phyloP scores from a whole-genome alignment of 2,329 filamentous ascomycete genomes.

The Rosellinia necatrix region DNA sequence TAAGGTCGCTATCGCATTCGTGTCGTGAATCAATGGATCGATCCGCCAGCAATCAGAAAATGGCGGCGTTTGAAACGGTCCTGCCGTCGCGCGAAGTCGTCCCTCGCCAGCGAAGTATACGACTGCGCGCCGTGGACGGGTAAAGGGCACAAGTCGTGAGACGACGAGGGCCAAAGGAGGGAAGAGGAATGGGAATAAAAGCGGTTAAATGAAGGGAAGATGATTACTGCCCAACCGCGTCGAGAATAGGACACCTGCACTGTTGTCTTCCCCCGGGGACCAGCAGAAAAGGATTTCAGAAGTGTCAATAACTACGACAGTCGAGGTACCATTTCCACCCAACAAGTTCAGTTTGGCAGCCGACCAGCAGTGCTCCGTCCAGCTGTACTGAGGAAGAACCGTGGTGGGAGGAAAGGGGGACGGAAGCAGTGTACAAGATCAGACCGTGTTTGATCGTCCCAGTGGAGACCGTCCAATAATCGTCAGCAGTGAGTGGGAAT shows the following conservation, averaged over 20 bases:
- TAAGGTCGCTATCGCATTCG: slow-evolving; percentile 28
- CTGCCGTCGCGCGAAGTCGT: slow-evolving; percentile 52
- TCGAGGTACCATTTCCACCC: slow-evolving; percentile 28
- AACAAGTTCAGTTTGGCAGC: slow-evolving; percentile 17
- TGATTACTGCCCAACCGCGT: slow-evolving; percentile 26
- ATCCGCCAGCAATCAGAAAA: slow-evolving; percentile 7
- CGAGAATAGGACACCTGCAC: slow-evolving; percentile 20
- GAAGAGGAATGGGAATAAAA: slow-evolving; percentile 22
- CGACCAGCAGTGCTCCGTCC: slow-evolving; percentile 1
- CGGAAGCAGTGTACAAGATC: slow-evolving; percentile 17
- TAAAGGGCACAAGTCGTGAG: slow-evolving; percentile 29
- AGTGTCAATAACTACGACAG: slow-evolving; percentile 27
- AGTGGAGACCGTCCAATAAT: neutral
- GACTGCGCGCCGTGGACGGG: slow-evolving; percentile 44
- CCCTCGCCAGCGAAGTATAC: slow-evolving; percentile 55
- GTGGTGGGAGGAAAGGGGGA: slow-evolving; percentile 7
- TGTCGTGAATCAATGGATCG: slow-evolving; percentile 30
- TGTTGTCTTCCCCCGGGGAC: slow-evolving; percentile 27
- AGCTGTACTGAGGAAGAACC: slow-evolving; percentile 1
- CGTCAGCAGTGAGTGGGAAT: slow-evolving; percentile 4
- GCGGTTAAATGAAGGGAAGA: slow-evolving; percentile 29
- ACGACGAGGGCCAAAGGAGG: slow-evolving; percentile 14
- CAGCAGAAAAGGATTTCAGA: slow-evolving; percentile 30
- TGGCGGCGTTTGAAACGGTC: slow-evolving; percentile 40
- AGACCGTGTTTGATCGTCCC: slow-evolving; percentile 28